phyloP scores from a whole-genome alignment of 495 filamentous ascomycete genomes.

The Neurospora tetrasperma region DNA sequence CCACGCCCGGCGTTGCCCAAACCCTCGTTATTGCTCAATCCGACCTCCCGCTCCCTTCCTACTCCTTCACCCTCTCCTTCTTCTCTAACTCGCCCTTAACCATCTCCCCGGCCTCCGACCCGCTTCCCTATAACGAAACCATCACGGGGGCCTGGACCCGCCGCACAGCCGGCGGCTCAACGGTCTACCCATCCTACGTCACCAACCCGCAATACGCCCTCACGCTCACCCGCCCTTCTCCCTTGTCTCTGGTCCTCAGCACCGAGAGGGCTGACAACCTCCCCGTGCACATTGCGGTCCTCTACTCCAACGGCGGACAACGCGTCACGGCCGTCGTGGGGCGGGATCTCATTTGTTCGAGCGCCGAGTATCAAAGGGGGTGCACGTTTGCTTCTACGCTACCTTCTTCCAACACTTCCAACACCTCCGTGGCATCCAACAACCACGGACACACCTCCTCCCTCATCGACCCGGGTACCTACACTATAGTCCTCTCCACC shows the following conservation, averaged over 20 bases:
- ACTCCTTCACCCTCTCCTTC: slow-evolving; percentile 76
- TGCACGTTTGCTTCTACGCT: slow-evolving; percentile 53
- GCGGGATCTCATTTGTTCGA: slow-evolving; percentile 68
- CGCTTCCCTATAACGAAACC: slow-evolving; percentile 44
- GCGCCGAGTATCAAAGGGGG: slow-evolving; percentile 74
- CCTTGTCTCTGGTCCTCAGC: slow-evolving; percentile 62
- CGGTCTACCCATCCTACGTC: slow-evolving; percentile 61
- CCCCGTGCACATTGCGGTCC: slow-evolving; percentile 73
- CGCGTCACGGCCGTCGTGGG: slow-evolving; percentile 56
- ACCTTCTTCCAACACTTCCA: background rate
- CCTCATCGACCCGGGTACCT: slow-evolving; percentile 53
- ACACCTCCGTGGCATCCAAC: background rate
- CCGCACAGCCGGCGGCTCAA: slow-evolving; percentile 74
- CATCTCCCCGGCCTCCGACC: slow-evolving; percentile 49
- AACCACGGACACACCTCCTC: slow-evolving; percentile 13
- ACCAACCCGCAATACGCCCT: slow-evolving; percentile 80
- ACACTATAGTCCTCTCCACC: slow-evolving; percentile 81
- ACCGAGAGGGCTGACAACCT: slow-evolving; percentile 40
- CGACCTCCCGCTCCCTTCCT: slow-evolving; percentile 53
- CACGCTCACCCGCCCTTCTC: slow-evolving; percentile 41
- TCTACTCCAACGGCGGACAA: slow-evolving; percentile 57
- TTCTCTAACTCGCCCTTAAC: slow-evolving; percentile 53
- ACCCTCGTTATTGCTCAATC: slow-evolving; percentile 75
- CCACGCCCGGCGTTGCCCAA: slow-evolving; percentile 47
- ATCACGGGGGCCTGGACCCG: slow-evolving; percentile 59